Percentiles rank a stretch among this genome's conserved stretches.
Conservation (phyloP, 257 asterid species). For the Cruciata laevipes region DNA sequence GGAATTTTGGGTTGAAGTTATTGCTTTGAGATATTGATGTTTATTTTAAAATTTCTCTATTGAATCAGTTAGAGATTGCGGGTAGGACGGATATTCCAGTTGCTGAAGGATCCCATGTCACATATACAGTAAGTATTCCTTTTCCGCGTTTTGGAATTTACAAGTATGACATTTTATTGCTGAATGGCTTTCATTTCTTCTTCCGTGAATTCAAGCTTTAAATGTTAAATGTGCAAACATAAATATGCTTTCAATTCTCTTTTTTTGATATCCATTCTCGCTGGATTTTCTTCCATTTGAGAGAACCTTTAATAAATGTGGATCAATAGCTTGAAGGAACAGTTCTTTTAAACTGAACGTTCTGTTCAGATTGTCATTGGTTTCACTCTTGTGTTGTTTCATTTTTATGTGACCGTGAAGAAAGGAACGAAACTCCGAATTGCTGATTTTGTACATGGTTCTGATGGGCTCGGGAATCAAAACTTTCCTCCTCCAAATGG, state of each 20-base stretch:
- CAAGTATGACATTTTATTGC: background rate
- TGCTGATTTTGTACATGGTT: slow-evolving; percentile 95
- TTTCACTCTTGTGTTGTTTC: background rate
- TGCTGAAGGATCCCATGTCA: slow-evolving; percentile 97
- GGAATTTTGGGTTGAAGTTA: background rate
- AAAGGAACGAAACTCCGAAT: slow-evolving; percentile 89
- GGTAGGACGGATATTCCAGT: slow-evolving; percentile 92
- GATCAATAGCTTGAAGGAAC: background rate
- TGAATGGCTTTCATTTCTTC: background rate
- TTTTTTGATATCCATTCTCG: background rate
- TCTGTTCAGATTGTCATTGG: slow-evolving; percentile 1
- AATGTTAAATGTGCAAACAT: background rate
- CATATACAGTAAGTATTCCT: slow-evolving; percentile 65
- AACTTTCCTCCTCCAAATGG: slow-evolving; percentile 90
- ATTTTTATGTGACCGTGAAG: slow-evolving; percentile 34
- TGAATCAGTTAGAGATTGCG: slow-evolving; percentile 77
- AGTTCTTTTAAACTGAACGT: background rate
- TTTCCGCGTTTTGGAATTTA: background rate
- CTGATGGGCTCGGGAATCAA: slow-evolving; percentile 98
- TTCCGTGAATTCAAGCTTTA: background rate
- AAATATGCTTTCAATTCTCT: background rate
- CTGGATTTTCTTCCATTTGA: background rate
- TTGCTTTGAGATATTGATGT: background rate
- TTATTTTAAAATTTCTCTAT: slow-evolving; percentile 7
- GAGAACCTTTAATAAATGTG: background rate